Conservation (phyloP, 176 grass and related monocot genomes). For the Urochloa ruziziensis region DNA sequence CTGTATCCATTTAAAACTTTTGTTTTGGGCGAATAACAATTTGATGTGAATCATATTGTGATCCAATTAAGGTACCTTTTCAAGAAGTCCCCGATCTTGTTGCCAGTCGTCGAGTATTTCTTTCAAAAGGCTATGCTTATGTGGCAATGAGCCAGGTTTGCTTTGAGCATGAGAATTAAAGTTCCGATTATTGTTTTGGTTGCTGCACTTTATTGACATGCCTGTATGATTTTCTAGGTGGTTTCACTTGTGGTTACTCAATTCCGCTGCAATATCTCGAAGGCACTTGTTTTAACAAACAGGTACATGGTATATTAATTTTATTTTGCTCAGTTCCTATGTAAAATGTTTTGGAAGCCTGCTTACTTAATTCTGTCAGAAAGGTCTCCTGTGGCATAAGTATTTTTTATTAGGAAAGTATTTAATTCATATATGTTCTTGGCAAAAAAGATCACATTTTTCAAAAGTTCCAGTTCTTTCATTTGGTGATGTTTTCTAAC, state of each 20-base stretch:
- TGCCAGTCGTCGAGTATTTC: slow-evolving; percentile 62
- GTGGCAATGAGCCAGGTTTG: slow-evolving; percentile 91
- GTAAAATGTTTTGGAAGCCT: background rate
- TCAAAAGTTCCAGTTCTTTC: background rate
- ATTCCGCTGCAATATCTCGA: slow-evolving; percentile 91
- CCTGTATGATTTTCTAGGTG: slow-evolving; percentile 55
- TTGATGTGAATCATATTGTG: slow-evolving; percentile 8
- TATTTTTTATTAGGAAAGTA: background rate
- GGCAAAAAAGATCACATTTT: background rate
- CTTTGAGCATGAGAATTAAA: slow-evolving; percentile 14
- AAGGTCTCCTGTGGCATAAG: background rate
- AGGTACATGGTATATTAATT: slow-evolving; percentile 45
- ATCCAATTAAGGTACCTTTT: slow-evolving; percentile 76
- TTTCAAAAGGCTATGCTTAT: slow-evolving; percentile 96
- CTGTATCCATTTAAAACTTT: background rate
- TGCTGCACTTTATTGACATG: slow-evolving; percentile 11
- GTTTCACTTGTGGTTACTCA: slow-evolving; percentile 90
- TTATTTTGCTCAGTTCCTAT: slow-evolving; percentile 1
- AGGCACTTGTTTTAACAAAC: slow-evolving; percentile 91
- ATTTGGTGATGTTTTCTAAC: background rate
- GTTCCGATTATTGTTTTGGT: slow-evolving; percentile 11
- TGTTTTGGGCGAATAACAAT: slow-evolving; percentile 1
- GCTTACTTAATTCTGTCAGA: background rate
- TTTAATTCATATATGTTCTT: background rate
- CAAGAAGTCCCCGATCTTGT: slow-evolving; percentile 95